Evolutionary conservation across 306 rosid genomes (phyloP), one percentile per base, ranked within the genome.

Genomic region (Echinosophora koreensis): DNA sequence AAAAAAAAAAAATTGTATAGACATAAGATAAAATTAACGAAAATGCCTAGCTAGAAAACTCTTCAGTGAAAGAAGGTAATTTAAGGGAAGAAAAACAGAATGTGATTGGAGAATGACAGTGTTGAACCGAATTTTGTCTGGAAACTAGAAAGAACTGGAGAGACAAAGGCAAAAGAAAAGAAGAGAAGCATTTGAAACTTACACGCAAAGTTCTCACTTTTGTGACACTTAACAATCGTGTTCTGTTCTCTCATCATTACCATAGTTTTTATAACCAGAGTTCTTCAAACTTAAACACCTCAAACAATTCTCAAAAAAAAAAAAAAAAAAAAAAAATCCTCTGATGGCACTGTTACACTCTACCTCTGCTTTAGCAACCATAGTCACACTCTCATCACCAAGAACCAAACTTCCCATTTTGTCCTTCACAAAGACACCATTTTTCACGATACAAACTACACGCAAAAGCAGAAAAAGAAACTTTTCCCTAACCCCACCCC

Each of bases 301-400:
- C 17, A 37, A 56, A 39, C 51, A 73, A 18, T 15, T 27, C 67
- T 51, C n/a, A 17, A 22, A 22, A 22, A 22, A 0, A 22, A 22
- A 22, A 4, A 47, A n/a, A 18, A 22, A 30, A 1, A 16, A 64
- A 16, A 27, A 11, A 11, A 79, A 15, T 0, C 16, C 18, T 7
- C 84, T 59, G 50, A 90, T 94, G 97, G 95, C 96, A 58, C 77
- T 89, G 5, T 42, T 83, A 16, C 69, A 83, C 78, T 69, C 90
- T 27, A 15, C 89, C 56, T 81, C 92, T 71, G 59, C 91, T 41
- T 78, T 89, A 59, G 47, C 97, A 71, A 63, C 89, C 60, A 60
- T 77, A 60, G n/a, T 84, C 1, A 6, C 77, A n/a, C 79, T 83
- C 28, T 66, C 83, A 44, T 71, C 89, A 50, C 71, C 88, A 1